phyloP scores from a whole-genome alignment of 78 protist species.

The Cavenderia fasciculata region DNA sequence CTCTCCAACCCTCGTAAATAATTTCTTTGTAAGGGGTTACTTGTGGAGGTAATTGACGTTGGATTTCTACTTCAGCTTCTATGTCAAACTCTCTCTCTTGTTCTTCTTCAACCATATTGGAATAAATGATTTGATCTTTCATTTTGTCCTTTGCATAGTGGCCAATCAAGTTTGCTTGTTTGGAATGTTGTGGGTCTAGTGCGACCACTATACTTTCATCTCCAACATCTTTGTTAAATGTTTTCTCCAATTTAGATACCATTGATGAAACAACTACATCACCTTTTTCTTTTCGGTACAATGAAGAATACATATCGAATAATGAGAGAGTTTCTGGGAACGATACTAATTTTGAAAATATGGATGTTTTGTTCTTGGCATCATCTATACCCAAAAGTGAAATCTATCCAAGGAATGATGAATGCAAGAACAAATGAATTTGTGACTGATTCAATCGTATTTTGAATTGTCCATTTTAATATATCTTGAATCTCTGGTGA shows the following conservation, averaged over 20 bases:
- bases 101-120: neutral
- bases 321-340: neutral
- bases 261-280: neutral
- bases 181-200: no score
- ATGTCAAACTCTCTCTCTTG: constrained; percentile 7
- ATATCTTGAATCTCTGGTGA: neutral
- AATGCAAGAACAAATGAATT: neutral
- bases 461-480: neutral
- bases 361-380: neutral
- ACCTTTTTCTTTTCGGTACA: neutral
- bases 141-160: no score
- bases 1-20: no score
- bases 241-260: neutral
- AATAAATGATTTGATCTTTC: neutral
- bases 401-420: neutral
- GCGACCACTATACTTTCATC: no score
- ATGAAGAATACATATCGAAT: neutral
- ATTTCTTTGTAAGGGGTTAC: neutral
- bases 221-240: neutral
- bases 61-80: neutral
- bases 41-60: no score
- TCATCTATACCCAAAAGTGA: neutral
- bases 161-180: no score
- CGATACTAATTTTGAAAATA: neutral
- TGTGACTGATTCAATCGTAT: neutral